Evolutionary conservation across 768 basidiomycete species (phyloP).

Genomic region (Termitomyces eurrhizus): DNA sequence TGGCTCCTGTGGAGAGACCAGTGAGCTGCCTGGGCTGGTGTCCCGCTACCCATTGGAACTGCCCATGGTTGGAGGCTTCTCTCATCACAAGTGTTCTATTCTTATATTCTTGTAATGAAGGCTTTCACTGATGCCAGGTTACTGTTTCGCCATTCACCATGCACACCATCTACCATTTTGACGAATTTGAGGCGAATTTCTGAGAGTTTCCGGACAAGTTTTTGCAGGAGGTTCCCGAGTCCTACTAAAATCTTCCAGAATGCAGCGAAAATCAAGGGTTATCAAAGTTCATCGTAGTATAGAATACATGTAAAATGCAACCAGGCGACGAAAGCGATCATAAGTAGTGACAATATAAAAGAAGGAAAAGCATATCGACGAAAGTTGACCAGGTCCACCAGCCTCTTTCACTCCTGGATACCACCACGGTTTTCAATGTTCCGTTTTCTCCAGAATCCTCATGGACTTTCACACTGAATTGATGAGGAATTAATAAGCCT

Average conservation of each 20-base stretch:
- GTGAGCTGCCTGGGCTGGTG: too few species aligned
- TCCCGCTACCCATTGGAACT: too few species aligned
- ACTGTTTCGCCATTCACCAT: too few species aligned
- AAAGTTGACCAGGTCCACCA: constrained; percentile 3
- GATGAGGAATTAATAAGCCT: constrained; percentile 10
- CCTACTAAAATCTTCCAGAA: not conserved
- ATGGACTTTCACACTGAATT: constrained; percentile 2
- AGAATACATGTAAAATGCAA: constrained; percentile 2
- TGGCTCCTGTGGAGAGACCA: too few species aligned
- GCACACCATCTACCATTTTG: too few species aligned
- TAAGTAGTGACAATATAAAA: constrained; percentile 3
- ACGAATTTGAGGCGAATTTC: too few species aligned
- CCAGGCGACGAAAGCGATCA: constrained; percentile 11
- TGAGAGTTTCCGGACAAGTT: too few species aligned
- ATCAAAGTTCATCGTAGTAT: not conserved
- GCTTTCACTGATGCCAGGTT: too few species aligned
- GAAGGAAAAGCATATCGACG: constrained; percentile 1
- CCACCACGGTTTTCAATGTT: constrained; percentile 3
- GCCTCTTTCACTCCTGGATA: constrained; percentile 7
- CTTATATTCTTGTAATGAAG: too few species aligned
- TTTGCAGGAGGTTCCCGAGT: too few species aligned
- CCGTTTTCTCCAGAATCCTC: constrained; percentile 7
- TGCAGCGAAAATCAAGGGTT: not conserved
- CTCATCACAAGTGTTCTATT: too few species aligned
- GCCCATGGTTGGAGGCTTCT: too few species aligned